phyloP scores from a whole-genome alignment of 1,139 yeast genomes.

The Geotrichum cucujoidarum region DNA sequence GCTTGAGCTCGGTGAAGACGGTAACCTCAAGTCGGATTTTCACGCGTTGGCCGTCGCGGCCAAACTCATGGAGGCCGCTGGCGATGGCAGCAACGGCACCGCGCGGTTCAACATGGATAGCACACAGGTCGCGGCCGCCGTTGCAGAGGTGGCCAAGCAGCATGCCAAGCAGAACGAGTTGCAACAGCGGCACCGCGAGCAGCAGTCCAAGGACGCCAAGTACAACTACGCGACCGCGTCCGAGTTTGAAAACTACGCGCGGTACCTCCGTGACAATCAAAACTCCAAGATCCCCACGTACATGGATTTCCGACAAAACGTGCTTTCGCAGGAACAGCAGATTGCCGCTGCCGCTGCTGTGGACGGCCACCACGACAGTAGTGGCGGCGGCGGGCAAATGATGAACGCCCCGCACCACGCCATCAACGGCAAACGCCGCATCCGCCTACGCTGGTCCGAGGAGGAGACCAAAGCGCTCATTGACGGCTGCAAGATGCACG shows the following conservation, averaged over 20 bases:
- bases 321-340: conserved; percentile 3
- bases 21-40: conserved; percentile 15
- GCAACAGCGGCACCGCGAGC: conserved; percentile 2
- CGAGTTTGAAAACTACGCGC: conserved; percentile 10
- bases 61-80: conserved; percentile 9
- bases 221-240: conserved; percentile 3
- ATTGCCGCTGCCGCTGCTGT: conserved; percentile 3
- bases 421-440: conserved; percentile 31
- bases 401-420: conserved; percentile 19
- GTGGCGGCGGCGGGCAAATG: conserved; percentile 4
- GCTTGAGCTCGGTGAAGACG: conserved; percentile 5
- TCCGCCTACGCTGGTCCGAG: conserved; percentile 41
- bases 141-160: conserved; percentile 6
- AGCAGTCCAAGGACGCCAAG: conserved; percentile 1
- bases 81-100: not conserved
- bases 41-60: conserved; percentile 19
- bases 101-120: not conserved
- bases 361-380: not conserved
- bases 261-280: conserved; percentile 11
- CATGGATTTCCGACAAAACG: conserved; percentile 6
- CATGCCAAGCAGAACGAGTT: conserved; percentile 6
- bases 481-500: conserved; percentile 42
- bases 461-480: conserved; percentile 41
- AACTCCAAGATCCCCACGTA: conserved; percentile 7
- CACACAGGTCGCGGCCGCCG: conserved; percentile 10